Evolutionary conservation across 805 yeast species (phyloP).

Genomic region (Ogataea minuta): DNA sequence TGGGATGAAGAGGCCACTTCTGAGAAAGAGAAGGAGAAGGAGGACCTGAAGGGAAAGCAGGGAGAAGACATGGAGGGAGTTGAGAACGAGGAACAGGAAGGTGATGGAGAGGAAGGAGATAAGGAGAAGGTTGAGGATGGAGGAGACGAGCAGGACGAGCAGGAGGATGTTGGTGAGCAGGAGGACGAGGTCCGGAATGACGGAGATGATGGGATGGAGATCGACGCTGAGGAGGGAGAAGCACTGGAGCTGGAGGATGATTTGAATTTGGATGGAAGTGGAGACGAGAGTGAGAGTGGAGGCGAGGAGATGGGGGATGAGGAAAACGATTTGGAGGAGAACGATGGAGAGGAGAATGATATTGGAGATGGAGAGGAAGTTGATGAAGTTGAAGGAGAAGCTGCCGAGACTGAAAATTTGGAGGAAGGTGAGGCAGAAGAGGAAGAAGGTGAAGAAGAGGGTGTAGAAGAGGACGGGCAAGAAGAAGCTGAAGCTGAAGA

Average conservation of each 20-base stretch:
- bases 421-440: conserved; percentile 33
- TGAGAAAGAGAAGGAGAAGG: conserved; percentile 80
- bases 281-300: conserved; percentile 46
- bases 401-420: conserved; percentile 27
- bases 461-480: conserved; percentile 29
- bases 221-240: conserved; percentile 77
- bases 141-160: conserved; percentile 45
- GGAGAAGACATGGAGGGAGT: conserved; percentile 51
- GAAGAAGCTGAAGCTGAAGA: conserved; percentile 30
- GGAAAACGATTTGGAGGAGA: conserved; percentile 13
- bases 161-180: conserved; percentile 77
- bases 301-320: conserved; percentile 28
- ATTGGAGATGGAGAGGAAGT: conserved; percentile 22
- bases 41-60: conserved; percentile 58
- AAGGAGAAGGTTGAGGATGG: conserved; percentile 38
- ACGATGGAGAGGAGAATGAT: conserved; percentile 27
- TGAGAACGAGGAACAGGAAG: conserved; percentile 40
- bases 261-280: conserved; percentile 81
- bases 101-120: conserved; percentile 35
- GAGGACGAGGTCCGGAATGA: conserved; percentile 74
- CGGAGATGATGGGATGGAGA: conserved; percentile 67
- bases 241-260: conserved; percentile 91
- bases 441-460: conserved; percentile 21
- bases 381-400: conserved; percentile 25
- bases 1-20: conserved; percentile 90